Evolutionary conservation across 2,329 filamentous ascomycete species (phyloP).

Genomic region (Cylindrodendrum hubeiense): DNA sequence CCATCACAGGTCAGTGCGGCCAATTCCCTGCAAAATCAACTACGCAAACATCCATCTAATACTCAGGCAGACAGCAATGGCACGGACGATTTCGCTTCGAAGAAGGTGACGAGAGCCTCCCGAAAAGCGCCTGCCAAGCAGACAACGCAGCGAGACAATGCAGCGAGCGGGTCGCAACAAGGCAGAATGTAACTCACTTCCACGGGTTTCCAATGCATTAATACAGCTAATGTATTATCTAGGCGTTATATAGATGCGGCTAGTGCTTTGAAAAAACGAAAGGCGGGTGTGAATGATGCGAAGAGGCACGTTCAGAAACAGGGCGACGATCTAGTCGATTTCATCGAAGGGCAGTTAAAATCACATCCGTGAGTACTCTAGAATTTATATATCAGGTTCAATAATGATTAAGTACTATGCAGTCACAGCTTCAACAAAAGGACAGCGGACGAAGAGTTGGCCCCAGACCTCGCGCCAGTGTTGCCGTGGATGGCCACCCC

Average conservation of each 20-base stretch:
- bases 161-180: background rate
- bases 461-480: conserved; percentile 22
- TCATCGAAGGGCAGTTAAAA: conserved; percentile 36
- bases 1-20: conserved; percentile 34
- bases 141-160: conserved; percentile 2
- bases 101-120: conserved; percentile 26
- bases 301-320: conserved; percentile 42
- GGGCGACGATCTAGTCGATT: conserved; percentile 32
- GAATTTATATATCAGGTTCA: background rate
- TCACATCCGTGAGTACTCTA: conserved; percentile 25
- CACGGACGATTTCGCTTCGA: conserved; percentile 23
- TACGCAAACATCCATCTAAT: conserved; percentile 8
- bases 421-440: conserved; percentile 19
- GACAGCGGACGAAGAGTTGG: conserved; percentile 14
- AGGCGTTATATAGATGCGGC: background rate
- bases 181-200: background rate
- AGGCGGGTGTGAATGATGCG: conserved; percentile 26
- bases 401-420: background rate
- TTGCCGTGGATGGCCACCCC: conserved; percentile 35
- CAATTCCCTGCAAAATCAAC: background rate
- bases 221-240: background rate
- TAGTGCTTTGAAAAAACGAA: conserved; percentile 22
- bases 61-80: conserved; percentile 25
- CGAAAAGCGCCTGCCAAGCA: conserved; percentile 24
- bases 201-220: background rate